Evolutionary conservation across 768 basidiomycete species (phyloP).

Genomic region (Infundibulicybe gibba): DNA sequence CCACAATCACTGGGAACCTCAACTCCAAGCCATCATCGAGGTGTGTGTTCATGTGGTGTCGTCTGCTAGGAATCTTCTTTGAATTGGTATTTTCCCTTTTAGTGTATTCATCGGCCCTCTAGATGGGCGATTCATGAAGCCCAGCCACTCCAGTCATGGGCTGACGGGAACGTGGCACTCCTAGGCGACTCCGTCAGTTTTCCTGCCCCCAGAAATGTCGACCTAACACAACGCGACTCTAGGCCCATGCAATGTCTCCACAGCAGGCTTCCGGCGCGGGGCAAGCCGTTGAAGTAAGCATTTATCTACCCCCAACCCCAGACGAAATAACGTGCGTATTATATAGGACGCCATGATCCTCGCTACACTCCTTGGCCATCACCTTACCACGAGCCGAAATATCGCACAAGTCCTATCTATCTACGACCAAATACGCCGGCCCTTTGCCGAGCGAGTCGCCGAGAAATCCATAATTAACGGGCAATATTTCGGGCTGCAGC

Average conservation of each 20-base stretch:
- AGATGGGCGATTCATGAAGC: constrained; percentile 66
- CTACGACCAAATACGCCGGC: constrained; percentile 49
- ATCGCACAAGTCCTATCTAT: constrained; percentile 37
- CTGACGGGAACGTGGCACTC: constrained; percentile 43
- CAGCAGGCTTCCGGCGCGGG: constrained; percentile 53
- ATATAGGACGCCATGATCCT: constrained; percentile 49
- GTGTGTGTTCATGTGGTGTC: constrained; percentile 27
- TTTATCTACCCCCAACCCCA: neutral
- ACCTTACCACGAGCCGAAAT: constrained; percentile 31
- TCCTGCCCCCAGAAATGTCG: neutral
- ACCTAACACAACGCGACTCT: constrained; percentile 20
- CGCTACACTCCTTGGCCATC: constrained; percentile 41
- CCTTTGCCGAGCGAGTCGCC: constrained; percentile 34
- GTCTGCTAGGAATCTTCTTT: neutral
- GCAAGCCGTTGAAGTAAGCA: neutral
- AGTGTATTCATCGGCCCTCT: constrained; percentile 51
- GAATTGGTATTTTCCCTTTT: neutral
- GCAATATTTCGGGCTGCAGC: constrained; percentile 34
- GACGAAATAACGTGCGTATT: neutral
- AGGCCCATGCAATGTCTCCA: constrained; percentile 53
- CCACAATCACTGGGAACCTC: constrained; percentile 42
- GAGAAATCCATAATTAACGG: constrained; percentile 37
- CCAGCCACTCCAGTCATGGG: constrained; percentile 45
- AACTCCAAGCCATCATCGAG: constrained; percentile 38
- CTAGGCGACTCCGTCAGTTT: constrained; percentile 46